Base-by-base conservation (phyloP, 1,284 basidiomycete species). In the Agroathelia rolfsii region DNA sequence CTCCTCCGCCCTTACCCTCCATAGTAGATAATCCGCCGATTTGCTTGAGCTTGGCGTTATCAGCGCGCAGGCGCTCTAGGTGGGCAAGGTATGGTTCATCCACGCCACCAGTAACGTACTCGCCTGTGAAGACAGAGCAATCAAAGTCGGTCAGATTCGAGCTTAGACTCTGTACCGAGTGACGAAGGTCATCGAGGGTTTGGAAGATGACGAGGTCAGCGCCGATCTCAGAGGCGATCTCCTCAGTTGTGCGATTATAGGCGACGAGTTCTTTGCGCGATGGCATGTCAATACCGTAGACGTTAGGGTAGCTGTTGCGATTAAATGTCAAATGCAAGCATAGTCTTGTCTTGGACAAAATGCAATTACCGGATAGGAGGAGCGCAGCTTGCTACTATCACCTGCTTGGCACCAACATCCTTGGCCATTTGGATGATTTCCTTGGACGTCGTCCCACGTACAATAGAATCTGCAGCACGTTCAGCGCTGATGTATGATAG, bases 221-320 rank as follows among this genome's bases (percentile, higher is more conserved):
- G 28, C 93, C 93, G 46, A 99, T 97, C 35, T 76, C 74, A 15
- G 65, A 51, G 3, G 90, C 88, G 39, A 99, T 79, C 40, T 83
- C 72, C 24, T 76, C 69, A 13, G 74, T 76, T 30, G 78, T 76
- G 35, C 90, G 78, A 28, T 69, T 75, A 57, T 95, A 71, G 0
- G 93, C 95, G 31, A 99, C 94, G 21, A 99, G 82, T 56, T 99
- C 95, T 23, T 67, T 60, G 6, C 90, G 80, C 1, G 90, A 90
- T 19, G 95, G 95, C 95, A 98, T 99, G 64, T 99, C 95, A 52
- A 99, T 99, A 20, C 95, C 95, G 60, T 98, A 98, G 5, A 99
- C 95, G 53, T 98, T 96, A 7, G 89, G 83, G 57, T 80, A 76
- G 27, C 89, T 87, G 32, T 13, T 37, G 21, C 24, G 22, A 33